A percentile compares a stretch with the other conserved stretches of the same genome.
These are phyloP conservation scores for Mucor plumbeus DNA, from an alignment of 371 early-diverging fungal genomes.

Conservation along the genomic window DNA sequence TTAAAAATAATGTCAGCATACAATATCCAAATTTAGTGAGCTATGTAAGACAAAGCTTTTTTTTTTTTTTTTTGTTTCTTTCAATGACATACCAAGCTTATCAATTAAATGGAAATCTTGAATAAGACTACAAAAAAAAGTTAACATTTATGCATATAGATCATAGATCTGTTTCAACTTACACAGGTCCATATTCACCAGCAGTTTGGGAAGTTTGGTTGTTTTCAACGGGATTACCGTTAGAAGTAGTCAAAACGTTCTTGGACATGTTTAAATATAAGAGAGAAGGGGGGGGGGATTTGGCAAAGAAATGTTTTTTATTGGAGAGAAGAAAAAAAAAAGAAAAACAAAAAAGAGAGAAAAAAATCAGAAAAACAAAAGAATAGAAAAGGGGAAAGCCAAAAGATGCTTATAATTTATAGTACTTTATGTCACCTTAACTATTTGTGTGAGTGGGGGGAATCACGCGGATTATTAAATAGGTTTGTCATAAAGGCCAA, in stretches of 20 bases:
- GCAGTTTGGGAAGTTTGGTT: slow-evolving; percentile 73
- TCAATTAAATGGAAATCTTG: slow-evolving; percentile 83
- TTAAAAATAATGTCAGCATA: slow-evolving; percentile 20
- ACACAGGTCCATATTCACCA: slow-evolving; percentile 57
- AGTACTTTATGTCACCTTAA: neutral
- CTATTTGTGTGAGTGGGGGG: neutral
- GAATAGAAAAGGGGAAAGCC: slow-evolving; percentile 4
- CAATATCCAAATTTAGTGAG: slow-evolving; percentile 14
- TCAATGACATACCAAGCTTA: slow-evolving; percentile 55
- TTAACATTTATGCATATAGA: neutral
- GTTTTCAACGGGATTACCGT: slow-evolving; percentile 74
- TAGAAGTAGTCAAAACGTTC: slow-evolving; percentile 48
- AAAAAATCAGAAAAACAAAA: neutral
- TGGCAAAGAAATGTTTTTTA: slow-evolving; percentile 16
- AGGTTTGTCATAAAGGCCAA: slow-evolving; percentile 22
- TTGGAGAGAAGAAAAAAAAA: neutral
- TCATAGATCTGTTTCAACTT: slow-evolving; percentile 2
- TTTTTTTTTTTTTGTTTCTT: no score
- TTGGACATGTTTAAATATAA: slow-evolving; percentile 25
- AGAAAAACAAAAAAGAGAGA: slow-evolving; percentile 4
- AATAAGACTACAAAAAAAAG: slow-evolving; percentile 34
- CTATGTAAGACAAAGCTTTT: neutral
- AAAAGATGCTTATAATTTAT: neutral
- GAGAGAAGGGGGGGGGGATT: slow-evolving; percentile 11
- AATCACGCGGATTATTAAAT: slow-evolving; percentile 13